phyloP scores from a whole-genome alignment of 441 rosid species.

The Pelargonium citronellum region DNA sequence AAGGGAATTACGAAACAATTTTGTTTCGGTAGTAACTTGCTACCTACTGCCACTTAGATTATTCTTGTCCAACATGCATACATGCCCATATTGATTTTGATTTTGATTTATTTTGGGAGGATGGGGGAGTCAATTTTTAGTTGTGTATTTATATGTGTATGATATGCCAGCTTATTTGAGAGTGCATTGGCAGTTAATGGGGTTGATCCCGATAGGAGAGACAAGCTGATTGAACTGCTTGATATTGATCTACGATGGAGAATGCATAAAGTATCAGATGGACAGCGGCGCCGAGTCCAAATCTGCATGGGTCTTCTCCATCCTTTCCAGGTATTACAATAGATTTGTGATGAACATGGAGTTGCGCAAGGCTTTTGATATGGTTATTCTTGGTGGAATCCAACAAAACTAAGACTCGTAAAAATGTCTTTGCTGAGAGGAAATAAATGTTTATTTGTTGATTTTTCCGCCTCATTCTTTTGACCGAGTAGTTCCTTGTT shows the following conservation, averaged over 20 bases:
- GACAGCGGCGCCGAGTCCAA: constrained; percentile 70
- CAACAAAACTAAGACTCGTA: not conserved
- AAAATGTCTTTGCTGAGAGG: not conserved
- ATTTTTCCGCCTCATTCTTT: not conserved
- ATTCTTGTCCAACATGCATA: not conserved
- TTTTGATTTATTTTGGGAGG: not conserved
- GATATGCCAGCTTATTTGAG: not conserved
- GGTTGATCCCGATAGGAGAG: constrained; percentile 64
- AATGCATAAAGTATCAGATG: constrained; percentile 10
- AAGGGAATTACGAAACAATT: not conserved
- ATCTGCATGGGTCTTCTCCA: constrained; percentile 76
- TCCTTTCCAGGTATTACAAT: constrained; percentile 51
- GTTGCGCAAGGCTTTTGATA: not conserved
- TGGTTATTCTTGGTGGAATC: not conserved
- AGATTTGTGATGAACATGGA: constrained; percentile 1
- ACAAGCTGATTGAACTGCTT: constrained; percentile 59
- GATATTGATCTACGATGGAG: constrained; percentile 64
- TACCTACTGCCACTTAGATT: not conserved
- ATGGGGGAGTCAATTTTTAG: not conserved
- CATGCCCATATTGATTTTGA: not conserved
- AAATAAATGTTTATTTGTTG: not conserved
- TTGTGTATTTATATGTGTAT: not conserved
- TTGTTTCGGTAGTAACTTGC: not conserved
- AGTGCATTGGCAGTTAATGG: constrained; percentile 52
- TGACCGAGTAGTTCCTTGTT: not conserved